Base-by-base conservation (phyloP, 148 eudicot genomes). In the Nyssa sinensis region DNA sequence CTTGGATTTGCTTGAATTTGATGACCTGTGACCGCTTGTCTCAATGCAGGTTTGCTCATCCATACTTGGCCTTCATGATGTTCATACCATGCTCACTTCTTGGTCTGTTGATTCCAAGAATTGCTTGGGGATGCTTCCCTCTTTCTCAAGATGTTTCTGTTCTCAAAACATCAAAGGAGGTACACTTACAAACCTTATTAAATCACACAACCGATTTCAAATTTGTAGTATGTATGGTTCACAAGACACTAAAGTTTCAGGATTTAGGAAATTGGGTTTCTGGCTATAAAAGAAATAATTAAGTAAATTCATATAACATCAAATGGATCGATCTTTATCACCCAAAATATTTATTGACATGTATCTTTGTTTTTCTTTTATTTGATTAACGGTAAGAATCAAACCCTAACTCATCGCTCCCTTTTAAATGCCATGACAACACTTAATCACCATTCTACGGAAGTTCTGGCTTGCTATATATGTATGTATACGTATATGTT, bases 11-110 rank as follows among this genome's bases (percentile, higher is more conserved):
- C n/a, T n/a, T n/a, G n/a, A n/a, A 30, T 64, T 16, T 65, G 23
- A 27, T 73, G 28, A 49, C 62, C 68, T 58, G n/a, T n/a, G n/a
- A n/a, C n/a, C n/a, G 51, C 39, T 28, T 53, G 9, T 67, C 7
- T 10, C 0, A 75, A 37, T 84, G 79, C 88, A 95, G 99, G 99
- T 95, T 86, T 78, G 91, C 91, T 78, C 88, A 81, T 85, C 94
- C 97, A 49, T 88, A 73, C 75, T 83, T 89, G 88, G 97, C 97
- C 34, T 95, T 81, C 79, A 74, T 93, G 83, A 95, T 93, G 97
- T 95, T 93, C 74, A 70, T 95, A 71, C 99, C 99, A 27, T 81
- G 91, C 67, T 93, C 99, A 79, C 74, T 95, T 83, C 83, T 84
- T 75, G 99, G 99, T 72, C 80, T 95, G 57, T 84, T 95, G 78